Base-by-base conservation (phyloP, 2,329 filamentous ascomycete species). In the Cytospora schulzeri region DNA sequence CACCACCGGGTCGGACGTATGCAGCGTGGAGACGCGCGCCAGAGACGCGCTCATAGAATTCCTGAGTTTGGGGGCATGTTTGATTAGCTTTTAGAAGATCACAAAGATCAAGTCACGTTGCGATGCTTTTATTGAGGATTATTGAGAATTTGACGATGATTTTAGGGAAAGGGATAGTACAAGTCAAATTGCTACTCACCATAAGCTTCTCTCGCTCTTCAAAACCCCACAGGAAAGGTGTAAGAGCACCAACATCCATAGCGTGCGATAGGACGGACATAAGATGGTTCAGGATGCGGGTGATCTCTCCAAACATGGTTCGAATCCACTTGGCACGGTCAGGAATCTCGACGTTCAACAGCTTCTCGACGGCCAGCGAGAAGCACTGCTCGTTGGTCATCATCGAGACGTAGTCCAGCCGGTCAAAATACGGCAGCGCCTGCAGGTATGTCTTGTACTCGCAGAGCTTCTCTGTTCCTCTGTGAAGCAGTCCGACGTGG, bases 301-400 rank as follows among this genome's bases (percentile, higher is more conserved):
- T 99, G 71, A 99, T 91, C 78, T 99, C 95, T 72, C 87, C 95
- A 78, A 99, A 99, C 81, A 99, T 0, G 38, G 94, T 98, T 70
- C 95, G 88, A 76, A 99, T 99, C 83, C 89, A 99, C 83, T 99
- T 98, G 72, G 95, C 95, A 74, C 95, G 86, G 69, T 95, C 91
- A 28, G 95, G 95, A 69, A 99, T 91, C 77, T 99, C 96, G 70
- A 99, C 84, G 79, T 99, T 99, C 73, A 99, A 84, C 67, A 99
- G 85, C 85, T 99, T 99, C 86, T 99, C 95, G 63, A 98, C 94
- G 24, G 93, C 95, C 70, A 99, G 85, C 45, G 93, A 88, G 80
- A 92, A 99, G 76, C 93, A 97, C 81, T 99, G 95, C 85, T 99
- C 95, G 80, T 99, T 99, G 74, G 95, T 99, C 95, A 99, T 99